A percentile compares a stretch with the other conserved stretches of the same genome.
Evolutionary conservation across 257 asterid species (phyloP).

Genomic region (Verbena officinalis): DNA sequence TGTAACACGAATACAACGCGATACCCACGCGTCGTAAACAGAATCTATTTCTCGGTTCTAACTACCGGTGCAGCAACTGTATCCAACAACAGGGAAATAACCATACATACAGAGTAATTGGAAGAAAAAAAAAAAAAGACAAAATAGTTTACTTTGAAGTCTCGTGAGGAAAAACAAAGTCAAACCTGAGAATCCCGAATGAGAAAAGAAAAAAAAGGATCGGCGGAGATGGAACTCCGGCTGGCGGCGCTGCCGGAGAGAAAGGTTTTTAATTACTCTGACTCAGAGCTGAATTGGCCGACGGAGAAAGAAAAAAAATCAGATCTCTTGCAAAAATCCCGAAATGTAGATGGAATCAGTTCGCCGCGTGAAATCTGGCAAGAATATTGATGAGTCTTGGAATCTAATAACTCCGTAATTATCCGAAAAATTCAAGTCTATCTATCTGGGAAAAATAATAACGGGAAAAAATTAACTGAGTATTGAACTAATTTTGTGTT

Average conservation of each 20-base stretch:
- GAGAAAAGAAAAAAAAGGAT: constrained; percentile 2
- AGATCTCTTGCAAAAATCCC: constrained; percentile 33
- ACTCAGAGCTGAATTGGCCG: constrained; percentile 12
- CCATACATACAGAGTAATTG: constrained; percentile 18
- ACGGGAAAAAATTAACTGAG: constrained; percentile 18
- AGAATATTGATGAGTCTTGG: constrained; percentile 15
- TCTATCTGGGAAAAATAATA: neutral
- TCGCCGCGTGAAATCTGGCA: constrained; percentile 33
- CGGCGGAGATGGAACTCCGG: constrained; percentile 30
- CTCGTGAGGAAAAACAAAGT: constrained; percentile 18
- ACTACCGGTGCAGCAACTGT: constrained; percentile 32
- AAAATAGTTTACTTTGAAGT: neutral
- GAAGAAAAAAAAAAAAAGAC: neutral
- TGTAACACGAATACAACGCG: neutral
- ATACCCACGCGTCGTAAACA: constrained; percentile 36
- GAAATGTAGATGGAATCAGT: constrained; percentile 28
- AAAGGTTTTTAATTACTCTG: constrained; percentile 15
- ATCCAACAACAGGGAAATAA: constrained; percentile 21
- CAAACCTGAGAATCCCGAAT: constrained; percentile 34
- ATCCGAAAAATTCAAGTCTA: constrained; percentile 24
- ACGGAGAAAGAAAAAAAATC: neutral
- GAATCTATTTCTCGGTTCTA: constrained; percentile 23
- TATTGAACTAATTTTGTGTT: constrained; percentile 8
- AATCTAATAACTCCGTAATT: constrained; percentile 25
- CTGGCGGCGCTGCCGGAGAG: constrained; percentile 26